Evolutionary conservation across 2,329 filamentous ascomycete genomes (phyloP).

Genomic region (Talaromyces sp.): DNA sequence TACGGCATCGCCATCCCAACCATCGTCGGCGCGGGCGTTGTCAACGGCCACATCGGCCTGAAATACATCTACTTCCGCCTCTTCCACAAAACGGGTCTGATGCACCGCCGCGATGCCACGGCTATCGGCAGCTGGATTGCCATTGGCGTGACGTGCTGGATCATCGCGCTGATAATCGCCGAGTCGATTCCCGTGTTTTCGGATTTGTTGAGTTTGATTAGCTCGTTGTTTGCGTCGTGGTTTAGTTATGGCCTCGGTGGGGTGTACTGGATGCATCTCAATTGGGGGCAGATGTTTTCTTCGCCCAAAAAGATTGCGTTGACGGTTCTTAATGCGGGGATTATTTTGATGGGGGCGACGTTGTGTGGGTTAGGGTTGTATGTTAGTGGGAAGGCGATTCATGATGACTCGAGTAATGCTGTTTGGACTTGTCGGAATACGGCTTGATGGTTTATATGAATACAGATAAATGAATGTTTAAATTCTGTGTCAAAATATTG

Average conservation of each 20-base stretch:
- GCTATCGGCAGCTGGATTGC: constrained; percentile 56
- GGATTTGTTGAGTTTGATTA: constrained; percentile 58
- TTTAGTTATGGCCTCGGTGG: constrained; percentile 51
- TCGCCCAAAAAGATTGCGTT: constrained; percentile 38
- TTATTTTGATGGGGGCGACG: constrained; percentile 14
- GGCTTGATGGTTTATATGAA: neutral
- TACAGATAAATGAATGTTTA: neutral
- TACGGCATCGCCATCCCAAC: constrained; percentile 66
- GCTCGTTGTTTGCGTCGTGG: constrained; percentile 59
- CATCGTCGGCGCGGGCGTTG: constrained; percentile 65
- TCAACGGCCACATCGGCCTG: constrained; percentile 61
- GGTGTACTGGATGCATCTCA: constrained; percentile 46
- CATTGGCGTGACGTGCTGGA: constrained; percentile 53
- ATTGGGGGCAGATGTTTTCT: constrained; percentile 37
- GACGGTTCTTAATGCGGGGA: constrained; percentile 21
- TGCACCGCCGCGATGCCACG: constrained; percentile 44
- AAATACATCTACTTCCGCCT: constrained; percentile 62
- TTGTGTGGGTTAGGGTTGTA: constrained; percentile 39
- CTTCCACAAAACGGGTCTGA: constrained; percentile 54
- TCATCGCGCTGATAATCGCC: constrained; percentile 61
- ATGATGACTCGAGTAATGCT: constrained; percentile 18
- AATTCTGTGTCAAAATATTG: neutral
- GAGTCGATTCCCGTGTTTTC: constrained; percentile 63
- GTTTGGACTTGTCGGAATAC: neutral
- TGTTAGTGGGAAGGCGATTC: constrained; percentile 35